Conservation (phyloP, 116 monocot genomes). For the Dioscorea cayenensis region DNA sequence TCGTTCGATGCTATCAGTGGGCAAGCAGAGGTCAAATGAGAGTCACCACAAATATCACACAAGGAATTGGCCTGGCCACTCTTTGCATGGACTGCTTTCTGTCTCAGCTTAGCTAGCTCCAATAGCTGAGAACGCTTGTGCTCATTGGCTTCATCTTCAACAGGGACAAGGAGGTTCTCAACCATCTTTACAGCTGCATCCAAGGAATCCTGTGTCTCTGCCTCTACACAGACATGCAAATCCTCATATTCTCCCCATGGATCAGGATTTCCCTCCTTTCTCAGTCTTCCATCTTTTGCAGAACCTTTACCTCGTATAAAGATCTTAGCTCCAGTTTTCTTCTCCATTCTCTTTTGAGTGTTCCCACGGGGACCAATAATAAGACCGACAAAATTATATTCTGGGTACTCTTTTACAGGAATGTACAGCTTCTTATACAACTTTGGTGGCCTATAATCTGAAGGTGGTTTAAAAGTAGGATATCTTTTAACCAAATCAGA, state of each 20-base stretch:
- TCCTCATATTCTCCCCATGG: slow-evolving; percentile 37
- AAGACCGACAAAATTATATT: slow-evolving; percentile 56
- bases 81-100: background rate
- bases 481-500: slow-evolving; percentile 33
- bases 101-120: slow-evolving; percentile 45
- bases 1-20: slow-evolving; percentile 17
- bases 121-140: slow-evolving; percentile 43
- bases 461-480: slow-evolving; percentile 27
- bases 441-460: slow-evolving; percentile 21
- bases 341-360: slow-evolving; percentile 55
- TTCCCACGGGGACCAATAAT: slow-evolving; percentile 54
- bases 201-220: slow-evolving; percentile 38
- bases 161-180: slow-evolving; percentile 61
- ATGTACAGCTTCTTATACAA: slow-evolving; percentile 58
- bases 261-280: slow-evolving; percentile 12
- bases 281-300: slow-evolving; percentile 6
- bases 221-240: slow-evolving; percentile 52
- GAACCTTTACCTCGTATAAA: slow-evolving; percentile 43
- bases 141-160: slow-evolving; percentile 25
- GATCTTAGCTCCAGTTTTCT: slow-evolving; percentile 48
- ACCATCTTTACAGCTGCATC: slow-evolving; percentile 54
- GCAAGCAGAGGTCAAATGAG: slow-evolving; percentile 26
- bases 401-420: slow-evolving; percentile 47
- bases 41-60: slow-evolving; percentile 25
- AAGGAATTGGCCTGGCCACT: no score